Base-by-base conservation (phyloP, 345 rosid species). In the Turritis glabra region DNA sequence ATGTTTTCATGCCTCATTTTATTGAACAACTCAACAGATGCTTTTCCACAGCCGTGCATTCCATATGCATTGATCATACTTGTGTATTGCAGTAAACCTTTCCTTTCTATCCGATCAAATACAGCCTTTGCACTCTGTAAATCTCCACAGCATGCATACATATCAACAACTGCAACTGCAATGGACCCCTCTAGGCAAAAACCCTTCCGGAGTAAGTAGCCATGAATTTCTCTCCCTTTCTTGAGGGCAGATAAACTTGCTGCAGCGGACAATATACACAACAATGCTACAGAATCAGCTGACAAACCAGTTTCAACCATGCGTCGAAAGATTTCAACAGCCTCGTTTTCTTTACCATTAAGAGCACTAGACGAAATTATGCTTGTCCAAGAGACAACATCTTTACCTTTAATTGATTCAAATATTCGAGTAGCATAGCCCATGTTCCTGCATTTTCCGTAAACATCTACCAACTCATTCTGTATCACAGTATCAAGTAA, bases 321-420 rank as follows among this genome's bases (percentile, higher is more conserved):
- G 3, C 70, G 62, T 69, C 65, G 76, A 75, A 83, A 88, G 33
- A 79, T 65, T 64, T 68, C 80, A 70, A 90, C 74, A 77, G 97
- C 96, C 79, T 87, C 87, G 67, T 69, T 81, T 60, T 86, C 79
- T n/a, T 79, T 73, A 57, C 90, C 88, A 70, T 83, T 84, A 50
- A 75, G 84, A 72, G 74, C 86, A 81, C 84, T 85, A 35, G 87
- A 84, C 26, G 92, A 89, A 58, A 93, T 85, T 85, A 89, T 83
- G 94, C 94, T 91, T 48, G 97, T 93, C 98, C 96, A 93, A 60
- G 96, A 87, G 60, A 91, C 88, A 41, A 82, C 75, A 85, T 94
- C 95, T 79, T 89, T 87, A n/a, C 58, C 41, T 76, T 83, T 74
- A 46, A 84, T 74, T n/a, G 69, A 82, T 56, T 83, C 79, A 72